These are phyloP conservation scores for Alternaria postmessia DNA, from an alignment of 2,329 filamentous ascomycete species.

Conservation along the genomic window DNA sequence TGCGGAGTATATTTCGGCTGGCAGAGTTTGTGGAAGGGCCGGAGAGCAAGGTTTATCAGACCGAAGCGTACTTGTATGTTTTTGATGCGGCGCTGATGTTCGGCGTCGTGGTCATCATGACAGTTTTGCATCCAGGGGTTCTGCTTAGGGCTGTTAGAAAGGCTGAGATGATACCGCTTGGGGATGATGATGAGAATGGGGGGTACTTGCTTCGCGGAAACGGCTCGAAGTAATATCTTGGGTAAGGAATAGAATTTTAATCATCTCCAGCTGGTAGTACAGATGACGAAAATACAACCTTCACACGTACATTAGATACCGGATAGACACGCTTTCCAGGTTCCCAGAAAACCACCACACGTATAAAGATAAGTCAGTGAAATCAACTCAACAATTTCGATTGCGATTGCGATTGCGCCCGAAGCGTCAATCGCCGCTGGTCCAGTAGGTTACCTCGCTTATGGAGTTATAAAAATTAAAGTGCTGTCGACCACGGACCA, in stretches of 20 bases:
- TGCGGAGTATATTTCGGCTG: conserved; percentile 25
- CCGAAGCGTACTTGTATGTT: conserved; percentile 24
- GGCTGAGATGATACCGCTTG: conserved; percentile 8
- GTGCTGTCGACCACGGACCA: neutral
- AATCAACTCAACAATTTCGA: too few relatives aligned
- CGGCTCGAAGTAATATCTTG: neutral
- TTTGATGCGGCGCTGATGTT: conserved; percentile 31
- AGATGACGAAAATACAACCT: neutral
- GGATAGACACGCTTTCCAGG: too few relatives aligned
- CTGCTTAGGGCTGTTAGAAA: conserved; percentile 20
- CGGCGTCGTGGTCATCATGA: conserved; percentile 12
- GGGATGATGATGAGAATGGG: neutral
- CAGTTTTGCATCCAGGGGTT: conserved; percentile 23
- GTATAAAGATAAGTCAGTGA: too few relatives aligned
- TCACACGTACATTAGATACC: too few relatives aligned
- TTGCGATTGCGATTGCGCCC: too few relatives aligned
- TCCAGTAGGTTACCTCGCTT: too few relatives aligned
- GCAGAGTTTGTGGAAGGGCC: conserved; percentile 23
- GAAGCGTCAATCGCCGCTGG: too few relatives aligned
- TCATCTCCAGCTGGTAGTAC: neutral
- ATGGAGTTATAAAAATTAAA: neutral
- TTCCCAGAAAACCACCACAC: too few relatives aligned
- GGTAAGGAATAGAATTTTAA: neutral
- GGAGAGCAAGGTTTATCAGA: conserved; percentile 14
- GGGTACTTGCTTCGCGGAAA: neutral